Percentiles rank a stretch among this genome's conserved stretches.
Evolutionary conservation across 805 yeast species (phyloP).

Genomic region (Candida adriatica): DNA sequence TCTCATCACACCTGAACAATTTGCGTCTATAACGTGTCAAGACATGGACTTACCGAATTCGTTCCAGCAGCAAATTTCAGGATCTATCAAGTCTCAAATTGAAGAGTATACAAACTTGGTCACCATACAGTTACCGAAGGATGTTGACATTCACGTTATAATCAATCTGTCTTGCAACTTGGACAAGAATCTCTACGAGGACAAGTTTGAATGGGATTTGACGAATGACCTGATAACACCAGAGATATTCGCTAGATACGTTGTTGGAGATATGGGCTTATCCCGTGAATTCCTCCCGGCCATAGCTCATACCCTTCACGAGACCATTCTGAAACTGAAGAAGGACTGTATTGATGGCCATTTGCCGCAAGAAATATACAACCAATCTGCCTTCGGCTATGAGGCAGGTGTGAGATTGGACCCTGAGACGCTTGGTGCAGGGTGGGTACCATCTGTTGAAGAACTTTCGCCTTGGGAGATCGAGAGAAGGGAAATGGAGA

Average conservation of each 20-base stretch:
- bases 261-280: slow-evolving; percentile 81
- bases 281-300: slow-evolving; percentile 84
- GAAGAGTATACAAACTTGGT: slow-evolving; percentile 66
- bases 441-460: slow-evolving; percentile 87
- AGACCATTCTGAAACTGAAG: slow-evolving; percentile 65
- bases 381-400: slow-evolving; percentile 55
- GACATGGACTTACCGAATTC: slow-evolving; percentile 76
- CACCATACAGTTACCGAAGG: slow-evolving; percentile 59
- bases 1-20: slow-evolving; percentile 81
- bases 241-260: slow-evolving; percentile 72
- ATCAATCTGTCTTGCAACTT: slow-evolving; percentile 76
- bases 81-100: slow-evolving; percentile 71
- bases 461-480: slow-evolving; percentile 86
- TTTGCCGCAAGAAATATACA: slow-evolving; percentile 42
- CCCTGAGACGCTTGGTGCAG: slow-evolving; percentile 67
- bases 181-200: slow-evolving; percentile 80
- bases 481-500: slow-evolving; percentile 90
- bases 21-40: slow-evolving; percentile 71
- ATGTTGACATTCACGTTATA: slow-evolving; percentile 64
- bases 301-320: slow-evolving; percentile 81
- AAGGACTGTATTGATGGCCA: slow-evolving; percentile 75
- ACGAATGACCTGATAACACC: slow-evolving; percentile 43
- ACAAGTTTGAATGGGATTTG: slow-evolving; percentile 92
- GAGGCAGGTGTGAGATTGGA: slow-evolving; percentile 67
- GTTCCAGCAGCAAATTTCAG: slow-evolving; percentile 56